Evolutionary conservation across 495 filamentous ascomycete genomes (phyloP).

Genomic region (Aspergillus baeticus): DNA sequence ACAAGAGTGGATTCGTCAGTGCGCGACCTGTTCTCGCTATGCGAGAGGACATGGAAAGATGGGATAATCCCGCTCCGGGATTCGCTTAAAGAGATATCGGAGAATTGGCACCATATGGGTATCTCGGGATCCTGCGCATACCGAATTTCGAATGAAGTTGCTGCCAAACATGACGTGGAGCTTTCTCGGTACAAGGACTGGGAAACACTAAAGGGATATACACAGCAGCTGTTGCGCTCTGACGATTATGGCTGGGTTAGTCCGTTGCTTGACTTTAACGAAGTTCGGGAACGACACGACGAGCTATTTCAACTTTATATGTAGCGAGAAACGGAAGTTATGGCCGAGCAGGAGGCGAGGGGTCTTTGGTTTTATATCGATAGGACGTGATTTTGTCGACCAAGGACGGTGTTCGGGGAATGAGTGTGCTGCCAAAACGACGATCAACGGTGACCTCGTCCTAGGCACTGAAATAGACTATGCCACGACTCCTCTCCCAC

Average conservation of each 20-base stretch:
- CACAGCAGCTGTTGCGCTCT: conserved; percentile 26
- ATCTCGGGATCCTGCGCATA: conserved; percentile 23
- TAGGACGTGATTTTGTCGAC: not conserved
- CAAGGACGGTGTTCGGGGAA: too few species aligned
- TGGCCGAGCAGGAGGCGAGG: conserved; percentile 22
- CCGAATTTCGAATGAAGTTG: conserved; percentile 17
- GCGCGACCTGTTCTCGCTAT: conserved; percentile 22
- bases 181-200: conserved; percentile 25
- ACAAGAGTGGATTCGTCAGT: conserved; percentile 14
- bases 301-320: conserved; percentile 21
- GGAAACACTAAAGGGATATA: conserved; percentile 23
- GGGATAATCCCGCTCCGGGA: conserved; percentile 30
- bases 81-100: conserved; percentile 21
- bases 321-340: conserved; percentile 14
- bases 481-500: too few species aligned
- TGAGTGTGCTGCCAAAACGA: too few species aligned
- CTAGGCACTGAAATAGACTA: too few species aligned
- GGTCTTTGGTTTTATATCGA: conserved; percentile 22
- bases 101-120: conserved; percentile 23
- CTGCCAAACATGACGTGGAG: conserved; percentile 18
- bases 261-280: conserved; percentile 25
- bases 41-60: conserved; percentile 24
- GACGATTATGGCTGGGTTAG: conserved; percentile 32
- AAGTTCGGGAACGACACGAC: conserved; percentile 17
- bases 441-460: too few species aligned